Evolutionary conservation across 176 grass and related monocot genomes (phyloP), one percentile per base, ranked within the genome.

Genomic region (Oryza rufipogon): DNA sequence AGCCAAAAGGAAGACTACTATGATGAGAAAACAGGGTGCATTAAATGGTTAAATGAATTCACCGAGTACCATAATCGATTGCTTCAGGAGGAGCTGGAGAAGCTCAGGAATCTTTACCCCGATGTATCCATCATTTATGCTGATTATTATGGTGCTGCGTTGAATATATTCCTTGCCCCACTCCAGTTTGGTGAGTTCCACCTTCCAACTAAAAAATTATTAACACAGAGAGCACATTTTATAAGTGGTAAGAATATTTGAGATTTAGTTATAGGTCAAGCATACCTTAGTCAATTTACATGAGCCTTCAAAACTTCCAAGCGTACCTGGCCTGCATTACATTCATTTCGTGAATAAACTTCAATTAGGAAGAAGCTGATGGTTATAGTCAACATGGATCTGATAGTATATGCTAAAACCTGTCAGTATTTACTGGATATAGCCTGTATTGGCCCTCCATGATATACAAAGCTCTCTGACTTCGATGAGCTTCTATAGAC

Each of bases 21-120:
- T 26, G 90, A 94, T 68, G 85, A 93, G 30, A 60, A 94, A 64
- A 97, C 89, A 84, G 85, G 87, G 61, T 97, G 94, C 79, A 90
- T 97, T 39, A 84, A 92, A 70, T 94, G 91, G 94, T 77, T 94
- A 52, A 97, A 97, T 73, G 89, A 97, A 80, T 94, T 97, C 41
- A 34, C 89, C 0, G 87, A 92, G 76, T 76, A 88, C 69, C 94
- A 97, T 63, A 94, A 94, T 84, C 80, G 12, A 26, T 66, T 92
- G 84, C 81, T 97, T 88, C 83, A 86, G 51, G 87, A 88, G 36
- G 89, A 90, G 61, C 32, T 97, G 66, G 83, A 92, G 66, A 80
- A 76, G 46, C 81, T 97, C 16, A 87, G 82, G 84, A 73, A 73
- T 45, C 85, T 87, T 89, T 75, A 97, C 71, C 87, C 91, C 72